A percentile compares a stretch with the other conserved stretches of the same genome.
Evolutionary conservation across 2,329 filamentous ascomycete species (phyloP).

Genomic region (Emericellopsis cladophorae): DNA sequence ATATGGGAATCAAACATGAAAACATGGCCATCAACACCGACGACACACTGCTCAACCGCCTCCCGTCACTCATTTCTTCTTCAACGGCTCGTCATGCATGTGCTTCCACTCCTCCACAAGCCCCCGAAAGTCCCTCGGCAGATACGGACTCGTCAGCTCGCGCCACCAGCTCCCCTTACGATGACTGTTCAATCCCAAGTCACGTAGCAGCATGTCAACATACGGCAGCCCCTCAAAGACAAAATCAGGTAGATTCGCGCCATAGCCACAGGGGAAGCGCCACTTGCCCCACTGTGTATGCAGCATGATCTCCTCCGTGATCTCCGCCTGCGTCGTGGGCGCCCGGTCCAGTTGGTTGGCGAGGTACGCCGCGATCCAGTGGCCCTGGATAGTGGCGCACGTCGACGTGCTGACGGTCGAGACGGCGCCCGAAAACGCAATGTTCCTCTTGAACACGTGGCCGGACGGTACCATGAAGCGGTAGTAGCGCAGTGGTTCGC

Average conservation of each 20-base stretch:
- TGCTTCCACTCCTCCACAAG: background rate
- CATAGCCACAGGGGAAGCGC: slow-evolving; percentile 56
- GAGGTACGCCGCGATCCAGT: slow-evolving; percentile 46
- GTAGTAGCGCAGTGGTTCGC: slow-evolving; percentile 11
- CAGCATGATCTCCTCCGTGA: slow-evolving; percentile 45
- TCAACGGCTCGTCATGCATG: background rate
- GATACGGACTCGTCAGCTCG: background rate
- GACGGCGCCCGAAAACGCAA: slow-evolving; percentile 20
- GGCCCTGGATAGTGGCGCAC: slow-evolving; percentile 23
- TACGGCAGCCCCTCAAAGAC: slow-evolving; percentile 44
- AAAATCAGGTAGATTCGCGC: slow-evolving; percentile 50
- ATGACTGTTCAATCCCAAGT: slow-evolving; percentile 43
- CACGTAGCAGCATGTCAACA: slow-evolving; percentile 39
- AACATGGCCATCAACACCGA: background rate
- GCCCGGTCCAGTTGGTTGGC: slow-evolving; percentile 26
- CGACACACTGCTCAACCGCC: background rate
- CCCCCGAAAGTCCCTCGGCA: background rate
- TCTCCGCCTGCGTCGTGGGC: slow-evolving; percentile 20
- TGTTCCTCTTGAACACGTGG: slow-evolving; percentile 9
- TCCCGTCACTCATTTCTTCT: background rate
- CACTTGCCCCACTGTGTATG: slow-evolving; percentile 56
- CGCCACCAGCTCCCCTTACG: background rate
- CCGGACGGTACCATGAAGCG: slow-evolving; percentile 12
- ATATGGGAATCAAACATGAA: no score
- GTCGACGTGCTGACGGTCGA: slow-evolving; percentile 18